Percentiles rank a stretch among this genome's conserved stretches.
Conservation (phyloP, 345 rosid genomes). For the Brassica rapa region DNA sequence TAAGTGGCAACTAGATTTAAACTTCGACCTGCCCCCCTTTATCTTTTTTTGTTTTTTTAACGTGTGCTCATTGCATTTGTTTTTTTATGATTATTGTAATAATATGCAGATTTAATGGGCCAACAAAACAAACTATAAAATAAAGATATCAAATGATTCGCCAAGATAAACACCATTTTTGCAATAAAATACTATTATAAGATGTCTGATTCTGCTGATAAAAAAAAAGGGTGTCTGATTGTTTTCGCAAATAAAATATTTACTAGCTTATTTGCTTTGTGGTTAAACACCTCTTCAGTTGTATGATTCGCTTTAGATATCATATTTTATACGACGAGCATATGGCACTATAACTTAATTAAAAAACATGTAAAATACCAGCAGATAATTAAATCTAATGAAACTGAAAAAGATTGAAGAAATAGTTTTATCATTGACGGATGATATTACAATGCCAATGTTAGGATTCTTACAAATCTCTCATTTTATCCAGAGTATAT, state of each 20-base stretch:
- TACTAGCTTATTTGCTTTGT: background rate
- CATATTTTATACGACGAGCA: background rate
- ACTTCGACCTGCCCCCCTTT: background rate
- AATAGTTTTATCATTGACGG: background rate
- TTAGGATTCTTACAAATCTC: background rate
- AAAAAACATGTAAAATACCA: background rate
- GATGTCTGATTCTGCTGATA: background rate
- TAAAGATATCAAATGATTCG: background rate
- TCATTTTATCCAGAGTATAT: background rate
- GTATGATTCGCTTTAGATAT: background rate
- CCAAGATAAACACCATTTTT: background rate
- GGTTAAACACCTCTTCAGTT: background rate
- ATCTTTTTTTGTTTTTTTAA: background rate
- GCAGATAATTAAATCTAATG: background rate
- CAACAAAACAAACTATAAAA: background rate
- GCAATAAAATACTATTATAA: background rate
- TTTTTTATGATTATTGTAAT: background rate
- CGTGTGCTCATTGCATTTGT: background rate
- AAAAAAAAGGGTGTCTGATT: background rate
- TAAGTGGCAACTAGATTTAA: background rate
- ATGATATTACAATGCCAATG: background rate
- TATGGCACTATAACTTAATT: background rate
- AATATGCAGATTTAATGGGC: background rate
- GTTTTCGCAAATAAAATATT: background rate
- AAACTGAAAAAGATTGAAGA: background rate